Base-by-base conservation (phyloP, 805 yeast genomes). In the Helenozyma rhizophorensis region DNA sequence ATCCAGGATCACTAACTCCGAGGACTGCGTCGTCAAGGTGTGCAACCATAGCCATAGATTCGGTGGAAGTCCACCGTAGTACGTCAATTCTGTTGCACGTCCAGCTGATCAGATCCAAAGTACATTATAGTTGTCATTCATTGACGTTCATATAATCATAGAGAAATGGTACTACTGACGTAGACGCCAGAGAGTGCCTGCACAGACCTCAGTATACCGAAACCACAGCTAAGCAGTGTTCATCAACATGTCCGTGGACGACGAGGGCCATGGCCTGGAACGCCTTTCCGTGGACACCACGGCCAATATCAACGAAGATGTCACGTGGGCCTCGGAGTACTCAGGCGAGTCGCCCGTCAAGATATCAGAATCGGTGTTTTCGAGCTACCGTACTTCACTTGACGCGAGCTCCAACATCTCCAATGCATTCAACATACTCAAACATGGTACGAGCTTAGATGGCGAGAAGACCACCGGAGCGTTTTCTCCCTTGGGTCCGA, bases 401-500 rank as follows among this genome's bases (percentile, higher is more conserved):
- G 48, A 44, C 25, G 47, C 42, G 8, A 23, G 25, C 11, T 34
- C 46, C 19, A 34, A 34, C 30, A 28, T 35, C 25, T 30, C 34
- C 24, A 35, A 34, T 14, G 41, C 36, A 5, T 44, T 44, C 36
- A 42, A 42, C 30, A 44, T 44, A 16, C 29, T 44, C 26, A 37
- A 27, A 21, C 50, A 30, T 19, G 40, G 43, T 9, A 14, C 30
- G 4, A 42, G 36, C 15, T 40, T 36, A 14, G 51, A 48, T 15
- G 48, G 48, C 18, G 52, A 49, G 9, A 36, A 37, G 10, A 15
- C 31, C 10, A 42, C 49, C 10, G 48, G 45, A 14, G 28, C 62
- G 2, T 64, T 69, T 10, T 70, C 78, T 15, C 80, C 84, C 2
- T 53, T 81, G 44, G 85, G 85, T 2, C 78, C 83, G 30, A 85